Conservation (phyloP, 129 eudicot genomes). For the Sambucus nigra region DNA sequence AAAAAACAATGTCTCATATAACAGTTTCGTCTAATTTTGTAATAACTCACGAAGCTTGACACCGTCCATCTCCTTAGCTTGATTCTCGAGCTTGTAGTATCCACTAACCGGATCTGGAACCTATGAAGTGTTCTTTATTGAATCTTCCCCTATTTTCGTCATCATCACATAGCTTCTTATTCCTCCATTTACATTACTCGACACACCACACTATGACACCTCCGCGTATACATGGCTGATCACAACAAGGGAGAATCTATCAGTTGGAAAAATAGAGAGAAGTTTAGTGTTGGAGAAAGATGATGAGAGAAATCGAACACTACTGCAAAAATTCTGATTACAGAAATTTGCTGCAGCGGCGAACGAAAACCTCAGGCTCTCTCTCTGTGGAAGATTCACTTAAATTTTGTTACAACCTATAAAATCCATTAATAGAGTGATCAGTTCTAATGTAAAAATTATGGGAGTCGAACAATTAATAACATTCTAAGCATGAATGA, state of each 20-base stretch:
- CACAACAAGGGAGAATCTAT: conserved; percentile 27
- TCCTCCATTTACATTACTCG: too few relatives aligned
- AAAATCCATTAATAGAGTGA: too few relatives aligned
- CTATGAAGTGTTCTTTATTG: conserved; percentile 43
- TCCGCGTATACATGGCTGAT: conserved; percentile 61
- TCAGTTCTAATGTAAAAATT: too few relatives aligned
- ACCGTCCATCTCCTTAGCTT: conserved; percentile 45
- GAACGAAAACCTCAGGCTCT: conserved; percentile 5
- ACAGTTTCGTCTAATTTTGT: conserved; percentile 28
- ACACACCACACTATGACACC: conserved; percentile 31
- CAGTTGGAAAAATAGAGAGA: not conserved
- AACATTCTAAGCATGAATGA: too few relatives aligned
- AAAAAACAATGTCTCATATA: too few relatives aligned
- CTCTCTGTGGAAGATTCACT: not conserved
- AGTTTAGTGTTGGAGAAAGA: not conserved
- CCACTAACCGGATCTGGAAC: conserved; percentile 88
- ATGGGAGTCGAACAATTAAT: too few relatives aligned
- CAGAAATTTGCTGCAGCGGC: conserved; percentile 1
- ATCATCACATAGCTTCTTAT: conserved; percentile 28
- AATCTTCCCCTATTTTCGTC: conserved; percentile 44
- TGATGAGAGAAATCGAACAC: too few relatives aligned
- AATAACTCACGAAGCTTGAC: conserved; percentile 63
- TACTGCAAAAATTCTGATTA: too few relatives aligned
- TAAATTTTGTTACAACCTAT: too few relatives aligned
- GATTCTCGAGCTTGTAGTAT: conserved; percentile 64